These are phyloP conservation scores for Fusarium napiforme DNA, from an alignment of 2,329 filamentous ascomycete species.

Conservation along the genomic window DNA sequence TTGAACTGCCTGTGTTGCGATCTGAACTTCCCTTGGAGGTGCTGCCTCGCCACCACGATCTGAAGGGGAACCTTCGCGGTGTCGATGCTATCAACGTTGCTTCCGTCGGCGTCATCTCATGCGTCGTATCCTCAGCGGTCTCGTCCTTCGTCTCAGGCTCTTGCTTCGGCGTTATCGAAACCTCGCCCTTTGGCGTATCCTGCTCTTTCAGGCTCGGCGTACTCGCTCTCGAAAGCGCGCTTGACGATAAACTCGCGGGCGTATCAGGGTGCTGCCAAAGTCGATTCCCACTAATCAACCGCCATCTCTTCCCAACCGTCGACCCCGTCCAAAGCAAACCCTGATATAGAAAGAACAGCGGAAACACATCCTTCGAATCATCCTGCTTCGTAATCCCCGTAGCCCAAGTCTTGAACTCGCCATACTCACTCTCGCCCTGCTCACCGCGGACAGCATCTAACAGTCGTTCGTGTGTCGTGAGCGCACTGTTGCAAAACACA, in stretches of 20 bases:
- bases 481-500: constrained; percentile 51
- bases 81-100: constrained; percentile 1
- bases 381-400: constrained; percentile 55
- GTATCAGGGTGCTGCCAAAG: constrained; percentile 43
- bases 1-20: constrained; percentile 42
- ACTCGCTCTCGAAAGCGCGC: neutral
- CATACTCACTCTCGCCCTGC: constrained; percentile 34
- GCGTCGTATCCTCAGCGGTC: accelerated
- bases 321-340: constrained; percentile 53
- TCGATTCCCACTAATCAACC: constrained; percentile 55
- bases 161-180: neutral
- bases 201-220: neutral
- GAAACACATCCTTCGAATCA: constrained; percentile 58
- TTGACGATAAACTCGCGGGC: neutral
- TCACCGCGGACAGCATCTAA: constrained; percentile 45
- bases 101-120: neutral
- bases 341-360: constrained; percentile 52
- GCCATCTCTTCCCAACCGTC: constrained; percentile 53
- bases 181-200: neutral
- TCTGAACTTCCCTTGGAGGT: constrained; percentile 43
- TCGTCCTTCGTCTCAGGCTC: neutral
- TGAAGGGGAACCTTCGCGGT: neutral
- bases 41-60: neutral
- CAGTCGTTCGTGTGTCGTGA: constrained; percentile 49
- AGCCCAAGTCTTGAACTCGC: constrained; percentile 55